These are phyloP conservation scores for Kluyveromyces dobzhanskii DNA, from an alignment of 805 yeast species.

Conservation along the genomic window DNA sequence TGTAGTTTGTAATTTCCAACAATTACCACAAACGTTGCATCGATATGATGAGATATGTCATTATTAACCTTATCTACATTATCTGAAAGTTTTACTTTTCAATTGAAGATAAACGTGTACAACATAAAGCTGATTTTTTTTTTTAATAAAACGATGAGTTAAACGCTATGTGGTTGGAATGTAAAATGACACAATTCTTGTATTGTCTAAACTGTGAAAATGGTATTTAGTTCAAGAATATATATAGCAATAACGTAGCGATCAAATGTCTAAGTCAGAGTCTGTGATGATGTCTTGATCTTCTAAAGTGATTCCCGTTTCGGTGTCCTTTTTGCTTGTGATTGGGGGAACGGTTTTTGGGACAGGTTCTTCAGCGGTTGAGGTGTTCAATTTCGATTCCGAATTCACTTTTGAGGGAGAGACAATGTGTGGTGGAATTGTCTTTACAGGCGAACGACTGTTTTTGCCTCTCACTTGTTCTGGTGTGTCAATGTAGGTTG, in stretches of 20 bases:
- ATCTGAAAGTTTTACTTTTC: conserved; percentile 22
- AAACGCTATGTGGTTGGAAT: too few relatives aligned
- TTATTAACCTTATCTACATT: conserved; percentile 29
- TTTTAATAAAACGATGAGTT: too few relatives aligned
- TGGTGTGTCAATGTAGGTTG: conserved; percentile 28
- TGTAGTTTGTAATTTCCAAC: background rate
- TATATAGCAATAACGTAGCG: background rate
- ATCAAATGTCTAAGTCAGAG: background rate
- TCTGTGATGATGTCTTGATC: background rate
- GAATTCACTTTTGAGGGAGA: background rate
- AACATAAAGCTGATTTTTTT: background rate
- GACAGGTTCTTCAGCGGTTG: background rate
- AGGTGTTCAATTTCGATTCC: background rate
- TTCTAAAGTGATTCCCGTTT: background rate
- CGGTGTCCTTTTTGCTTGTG: too few relatives aligned
- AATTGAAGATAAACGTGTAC: conserved; percentile 8
- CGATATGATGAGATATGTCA: conserved; percentile 18
- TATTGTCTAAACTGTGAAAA: too few relatives aligned
- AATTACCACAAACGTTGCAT: too few relatives aligned
- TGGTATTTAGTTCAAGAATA: too few relatives aligned
- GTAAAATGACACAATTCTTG: too few relatives aligned
- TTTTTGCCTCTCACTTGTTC: conserved; percentile 8
- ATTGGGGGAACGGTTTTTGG: too few relatives aligned
- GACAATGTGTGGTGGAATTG: conserved; percentile 4
- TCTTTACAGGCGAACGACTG: conserved; percentile 1